Base-by-base conservation (phyloP, 2,329 filamentous ascomycete species). In the Ustulina deusta region DNA sequence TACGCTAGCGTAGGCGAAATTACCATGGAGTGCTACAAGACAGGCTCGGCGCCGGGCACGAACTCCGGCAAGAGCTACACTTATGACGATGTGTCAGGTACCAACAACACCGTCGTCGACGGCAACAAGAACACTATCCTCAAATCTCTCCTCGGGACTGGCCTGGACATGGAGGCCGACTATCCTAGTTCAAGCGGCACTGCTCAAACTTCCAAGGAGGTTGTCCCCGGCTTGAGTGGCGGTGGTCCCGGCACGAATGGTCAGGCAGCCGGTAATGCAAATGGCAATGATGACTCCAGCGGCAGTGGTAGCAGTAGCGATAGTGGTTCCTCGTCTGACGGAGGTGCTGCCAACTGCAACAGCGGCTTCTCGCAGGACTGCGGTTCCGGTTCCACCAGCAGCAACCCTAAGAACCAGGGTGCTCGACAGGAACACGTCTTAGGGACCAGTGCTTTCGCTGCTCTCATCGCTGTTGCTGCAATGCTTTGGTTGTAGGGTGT, bases 1-100 rank as follows among this genome's bases (percentile, higher is more conserved):
- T 97, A 91, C 78, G 92, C 94, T 61, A 88, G 87, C 49, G 88
- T 97, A 75, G 85, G 89, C 62, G 89, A 94, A 62, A 88, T 99
- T 67, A 86, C 84, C n/a, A 89, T 98, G 40, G 83, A 94, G 73
- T 99, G 96, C 89, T 98, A 92, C 84, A 86, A 94, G 73, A 84
- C 86, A 38, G 79, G 81, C 62, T 80, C 72, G 20, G 75, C 78
- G 0, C 89, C 93, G 3, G 96, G 95, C 34, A 85, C 87, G 25
- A 91, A 89, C 80, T 88, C 85, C 62, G 87, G 88, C 71, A 86
- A 84, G 72, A 90, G 90, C 27, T 99, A 98, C 85, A 87, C 89
- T 72, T 97, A 92, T 84, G 90, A 86, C 69, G 83, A 88, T 75
- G 75, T 78, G 25, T 79, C 80, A 0, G 92, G 86, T 64, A 91